Evolutionary conservation across 208 protist genomes (phyloP).

Genomic region (Trypanosoma platydactyli): DNA sequence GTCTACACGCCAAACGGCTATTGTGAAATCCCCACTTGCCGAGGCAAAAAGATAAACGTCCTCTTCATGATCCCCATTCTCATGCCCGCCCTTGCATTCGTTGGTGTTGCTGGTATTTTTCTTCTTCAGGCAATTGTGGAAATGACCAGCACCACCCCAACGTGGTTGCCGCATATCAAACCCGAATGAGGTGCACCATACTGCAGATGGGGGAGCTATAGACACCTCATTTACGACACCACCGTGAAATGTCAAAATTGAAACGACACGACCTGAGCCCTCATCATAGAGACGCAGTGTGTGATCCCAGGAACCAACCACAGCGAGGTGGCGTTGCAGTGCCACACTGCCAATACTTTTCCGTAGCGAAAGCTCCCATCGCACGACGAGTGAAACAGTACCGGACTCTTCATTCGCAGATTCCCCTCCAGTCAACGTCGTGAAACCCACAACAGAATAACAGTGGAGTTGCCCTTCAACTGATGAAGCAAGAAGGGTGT

Average conservation of each 20-base stretch:
- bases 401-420: not conserved
- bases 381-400: conserved; percentile 30
- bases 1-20: conserved; percentile 78
- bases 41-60: conserved; percentile 70
- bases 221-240: conserved; percentile 58
- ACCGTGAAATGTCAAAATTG: conserved; percentile 60
- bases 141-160: conserved; percentile 22
- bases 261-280: conserved; percentile 43
- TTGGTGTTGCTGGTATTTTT: not conserved
- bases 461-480: conserved; percentile 69
- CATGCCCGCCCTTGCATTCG: not conserved
- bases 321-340: conserved; percentile 47
- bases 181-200: conserved; percentile 48
- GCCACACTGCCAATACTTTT: conserved; percentile 68
- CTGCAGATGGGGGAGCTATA: conserved; percentile 26
- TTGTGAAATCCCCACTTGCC: conserved; percentile 56
- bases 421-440: not conserved
- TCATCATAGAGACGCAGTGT: conserved; percentile 67
- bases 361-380: conserved; percentile 47
- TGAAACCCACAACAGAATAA: conserved; percentile 32
- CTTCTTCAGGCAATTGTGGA: not conserved
- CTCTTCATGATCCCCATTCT: conserved; percentile 13
- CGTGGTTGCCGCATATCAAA: conserved; percentile 63
- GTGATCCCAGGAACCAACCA: conserved; percentile 77
- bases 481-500: conserved; percentile 54